Evolutionary conservation across 805 yeast genomes (phyloP), one percentile per base, ranked within the genome.

Genomic region (Kodamaea jinghongensis): DNA sequence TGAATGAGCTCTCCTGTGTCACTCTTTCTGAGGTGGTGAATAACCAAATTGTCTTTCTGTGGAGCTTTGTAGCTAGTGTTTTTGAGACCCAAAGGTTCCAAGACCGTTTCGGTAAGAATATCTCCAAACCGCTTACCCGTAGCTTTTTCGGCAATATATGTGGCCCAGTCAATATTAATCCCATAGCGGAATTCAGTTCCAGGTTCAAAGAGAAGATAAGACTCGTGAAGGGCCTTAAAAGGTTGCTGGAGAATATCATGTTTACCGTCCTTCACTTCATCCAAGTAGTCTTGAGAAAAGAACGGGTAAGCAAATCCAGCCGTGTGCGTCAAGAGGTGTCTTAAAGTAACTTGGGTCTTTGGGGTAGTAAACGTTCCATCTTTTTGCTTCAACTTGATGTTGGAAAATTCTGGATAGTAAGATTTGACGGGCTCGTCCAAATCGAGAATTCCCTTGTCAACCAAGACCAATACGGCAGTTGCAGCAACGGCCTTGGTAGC

Each of bases 101-200:
- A 68, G 1, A 68, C 39, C n/a, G 51, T 44, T 30, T 56, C 49
- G 15, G 55, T 43, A 29, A 68, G 44, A 41, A 54, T 65, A 12
- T 56, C 58, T 1, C 69, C 64, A 10, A 68, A 47, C 17, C 38
- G 51, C 45, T 51, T 39, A 1, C 70, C 70, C 3, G 67, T 45
- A 3, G 67, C 45, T 8, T 52, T 55, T 41, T 65, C 61, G 14
- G 67, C 50, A 4, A 67, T 46, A 14, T 58, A 45, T 2, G 73
- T 73, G 6, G 61, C 54, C 65, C 69, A 63, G 44, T 68, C 74
- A 17, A 50, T 47, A 26, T 57, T 55, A 39, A 59, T 61, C 6
- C 74, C 73, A 41, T 68, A 68, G 30, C 45, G 45, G 58, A 65
- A 68, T 15, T 50, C 42, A 1, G 66, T 43, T 3, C 73, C 74